Conservation (phyloP, 1,284 basidiomycete genomes). For the Spongiforma sp. region DNA sequence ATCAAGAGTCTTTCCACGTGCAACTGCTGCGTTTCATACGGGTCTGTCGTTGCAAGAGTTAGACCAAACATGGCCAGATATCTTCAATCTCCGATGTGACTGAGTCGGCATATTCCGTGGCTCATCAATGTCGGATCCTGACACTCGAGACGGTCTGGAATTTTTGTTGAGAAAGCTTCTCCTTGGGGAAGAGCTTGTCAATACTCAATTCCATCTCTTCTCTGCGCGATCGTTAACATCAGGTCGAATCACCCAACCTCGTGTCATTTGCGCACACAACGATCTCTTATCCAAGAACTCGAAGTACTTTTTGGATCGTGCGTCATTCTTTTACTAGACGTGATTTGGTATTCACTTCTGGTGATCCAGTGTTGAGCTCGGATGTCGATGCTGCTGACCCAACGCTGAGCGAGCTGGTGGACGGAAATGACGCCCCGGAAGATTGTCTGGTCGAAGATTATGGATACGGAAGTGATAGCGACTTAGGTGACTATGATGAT, state of each 20-base stretch:
- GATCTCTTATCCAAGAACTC: background rate
- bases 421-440: background rate
- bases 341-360: background rate
- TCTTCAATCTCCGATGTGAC: no score
- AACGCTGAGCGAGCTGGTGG: background rate
- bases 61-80: no score
- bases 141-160: no score
- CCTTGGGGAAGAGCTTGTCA: background rate
- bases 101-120: no score
- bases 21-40: no score
- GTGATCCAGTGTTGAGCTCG: background rate
- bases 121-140: no score
- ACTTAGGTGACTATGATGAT: background rate
- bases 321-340: background rate
- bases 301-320: background rate
- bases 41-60: no score
- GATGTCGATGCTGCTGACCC: background rate
- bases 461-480: background rate
- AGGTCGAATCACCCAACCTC: background rate
- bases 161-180: background rate
- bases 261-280: background rate
- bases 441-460: background rate
- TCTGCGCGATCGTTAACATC: background rate
- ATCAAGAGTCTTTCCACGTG: no score
- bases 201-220: background rate